Conservation (phyloP, 805 yeast species). For the Jamesozyma piceae region DNA sequence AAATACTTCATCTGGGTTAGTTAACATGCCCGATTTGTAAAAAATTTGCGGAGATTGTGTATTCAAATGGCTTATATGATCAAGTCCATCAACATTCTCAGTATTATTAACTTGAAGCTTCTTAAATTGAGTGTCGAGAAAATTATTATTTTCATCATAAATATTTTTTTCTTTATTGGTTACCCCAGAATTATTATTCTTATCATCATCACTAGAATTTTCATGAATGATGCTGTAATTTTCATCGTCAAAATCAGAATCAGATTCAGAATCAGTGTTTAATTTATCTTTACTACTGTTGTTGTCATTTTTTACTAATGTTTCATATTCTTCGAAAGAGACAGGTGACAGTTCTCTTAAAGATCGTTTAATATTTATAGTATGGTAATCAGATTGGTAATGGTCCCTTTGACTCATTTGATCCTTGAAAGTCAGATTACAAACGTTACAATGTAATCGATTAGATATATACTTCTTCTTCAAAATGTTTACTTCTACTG, state of each 20-base stretch:
- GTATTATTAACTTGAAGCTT: not conserved
- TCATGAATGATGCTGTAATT: not conserved
- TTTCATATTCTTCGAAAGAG: conserved; percentile 50
- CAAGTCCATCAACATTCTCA: not conserved
- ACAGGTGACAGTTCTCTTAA: conserved; percentile 38
- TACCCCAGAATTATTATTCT: conserved; percentile 19
- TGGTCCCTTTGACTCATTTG: conserved; percentile 31
- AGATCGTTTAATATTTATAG: conserved; percentile 49
- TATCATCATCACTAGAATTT: conserved; percentile 26
- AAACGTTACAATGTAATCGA: conserved; percentile 17
- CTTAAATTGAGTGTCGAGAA: conserved; percentile 7
- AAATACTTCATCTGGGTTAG: conserved; percentile 36
- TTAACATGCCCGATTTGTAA: conserved; percentile 41
- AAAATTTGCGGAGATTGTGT: conserved; percentile 63
- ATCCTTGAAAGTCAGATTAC: conserved; percentile 16
- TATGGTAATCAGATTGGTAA: conserved; percentile 50
- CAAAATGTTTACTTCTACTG: conserved; percentile 11
- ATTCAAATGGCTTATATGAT: conserved; percentile 44
- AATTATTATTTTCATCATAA: conserved; percentile 11
- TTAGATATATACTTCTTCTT: conserved; percentile 8
- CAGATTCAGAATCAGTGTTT: not conserved
- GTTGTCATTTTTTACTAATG: conserved; percentile 17
- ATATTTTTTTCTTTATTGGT: conserved; percentile 18
- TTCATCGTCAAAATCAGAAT: not conserved
- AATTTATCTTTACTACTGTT: not conserved